Base-by-base conservation (phyloP, 139 green algal species). In the Dunaliella sp. region DNA sequence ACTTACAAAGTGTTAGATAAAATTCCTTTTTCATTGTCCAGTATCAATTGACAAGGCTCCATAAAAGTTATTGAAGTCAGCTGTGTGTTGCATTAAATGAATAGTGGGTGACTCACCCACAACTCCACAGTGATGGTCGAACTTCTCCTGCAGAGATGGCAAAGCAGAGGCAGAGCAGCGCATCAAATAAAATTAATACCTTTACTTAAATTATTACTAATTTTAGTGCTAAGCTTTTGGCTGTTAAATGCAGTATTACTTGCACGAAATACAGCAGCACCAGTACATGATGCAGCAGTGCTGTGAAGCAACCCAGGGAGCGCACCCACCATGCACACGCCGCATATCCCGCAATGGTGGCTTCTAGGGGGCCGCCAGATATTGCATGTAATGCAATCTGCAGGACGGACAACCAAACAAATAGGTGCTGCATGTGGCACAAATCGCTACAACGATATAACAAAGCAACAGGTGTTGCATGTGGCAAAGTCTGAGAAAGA, bases 51-150 rank as follows among this genome's bases (percentile, higher is more conserved):
- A n/a, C n/a, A n/a, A n/a, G n/a, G n/a, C n/a, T n/a, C n/a, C n/a
- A n/a, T n/a, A n/a, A n/a, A n/a, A n/a, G n/a, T n/a, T n/a, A n/a
- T n/a, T n/a, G n/a, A n/a, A n/a, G n/a, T n/a, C n/a, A n/a, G n/a
- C n/a, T n/a, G n/a, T n/a, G n/a, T n/a, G n/a, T n/a, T n/a, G n/a
- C n/a, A n/a, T n/a, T n/a, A n/a, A n/a, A n/a, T n/a, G n/a, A n/a
- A n/a, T n/a, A n/a, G n/a, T n/a, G n/a, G n/a, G n/a, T 26, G 48
- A 65, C 48, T 65, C 7, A 65, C 48, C 48, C 35, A 97, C 88
- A 0, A 92, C 91, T 30, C 86, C 90, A 86, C 95, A 97, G 85
- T 97, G 95, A 81, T 97, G 95, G 87, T 97, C 95, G 82, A 96
- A 96, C 0, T 92, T 89, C 75, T 92, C 87, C 91, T 93, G 87